Conservation (phyloP, 495 filamentous ascomycete species). For the Thozetella sp. region DNA sequence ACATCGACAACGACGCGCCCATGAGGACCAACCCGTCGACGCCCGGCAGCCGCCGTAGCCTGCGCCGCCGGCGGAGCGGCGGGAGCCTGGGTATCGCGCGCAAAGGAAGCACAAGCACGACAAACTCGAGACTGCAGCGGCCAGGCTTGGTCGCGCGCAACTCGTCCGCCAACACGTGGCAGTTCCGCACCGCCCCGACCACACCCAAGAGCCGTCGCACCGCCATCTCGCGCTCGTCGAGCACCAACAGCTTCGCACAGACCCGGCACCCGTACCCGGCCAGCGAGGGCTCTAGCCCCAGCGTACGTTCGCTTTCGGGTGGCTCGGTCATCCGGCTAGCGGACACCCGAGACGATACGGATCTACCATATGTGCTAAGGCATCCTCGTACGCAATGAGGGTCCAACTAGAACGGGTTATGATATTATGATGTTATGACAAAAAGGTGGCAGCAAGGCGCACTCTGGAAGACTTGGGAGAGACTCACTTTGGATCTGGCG, state of each 20-base stretch:
- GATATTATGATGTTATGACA: not conserved
- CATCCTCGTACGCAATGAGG: constrained; percentile 8
- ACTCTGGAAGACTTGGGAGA: too few species aligned
- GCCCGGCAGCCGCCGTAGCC: constrained; percentile 25
- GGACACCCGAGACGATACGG: constrained; percentile 28
- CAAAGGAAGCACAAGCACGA: constrained; percentile 26
- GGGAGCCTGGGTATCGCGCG: constrained; percentile 13
- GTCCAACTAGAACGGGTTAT: not conserved
- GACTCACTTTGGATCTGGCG: too few species aligned
- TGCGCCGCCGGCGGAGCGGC: constrained; percentile 15
- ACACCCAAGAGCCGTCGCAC: constrained; percentile 45
- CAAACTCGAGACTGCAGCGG: constrained; percentile 15
- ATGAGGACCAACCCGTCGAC: constrained; percentile 27
- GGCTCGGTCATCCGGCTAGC: constrained; percentile 43
- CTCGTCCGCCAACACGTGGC: constrained; percentile 36
- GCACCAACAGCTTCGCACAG: constrained; percentile 44
- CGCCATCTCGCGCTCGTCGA: constrained; percentile 27
- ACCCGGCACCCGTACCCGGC: constrained; percentile 36
- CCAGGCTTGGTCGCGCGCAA: constrained; percentile 21
- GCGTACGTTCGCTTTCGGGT: constrained; percentile 33
- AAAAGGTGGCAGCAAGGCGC: not conserved
- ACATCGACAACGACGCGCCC: constrained; percentile 49
- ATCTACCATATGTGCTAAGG: constrained; percentile 43
- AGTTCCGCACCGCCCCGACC: constrained; percentile 52
- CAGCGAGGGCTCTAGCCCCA: constrained; percentile 37